phyloP scores from a whole-genome alignment of 768 basidiomycete species.

The Pleurotus giganteus region DNA sequence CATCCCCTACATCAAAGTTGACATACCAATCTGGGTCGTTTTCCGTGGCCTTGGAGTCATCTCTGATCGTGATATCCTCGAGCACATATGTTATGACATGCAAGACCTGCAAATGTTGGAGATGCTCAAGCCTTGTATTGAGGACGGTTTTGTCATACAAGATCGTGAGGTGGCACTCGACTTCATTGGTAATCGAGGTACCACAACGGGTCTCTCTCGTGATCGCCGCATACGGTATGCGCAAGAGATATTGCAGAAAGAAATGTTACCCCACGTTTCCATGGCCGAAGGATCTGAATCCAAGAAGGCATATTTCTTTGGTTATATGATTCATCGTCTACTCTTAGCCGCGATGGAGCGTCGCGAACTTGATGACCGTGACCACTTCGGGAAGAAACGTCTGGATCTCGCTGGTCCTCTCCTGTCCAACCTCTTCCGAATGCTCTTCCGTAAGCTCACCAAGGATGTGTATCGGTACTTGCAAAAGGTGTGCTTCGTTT shows the following conservation, averaged over 20 bases:
- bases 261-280: conserved; percentile 96
- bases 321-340: conserved; percentile 98
- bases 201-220: conserved; percentile 86
- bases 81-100: conserved; percentile 98
- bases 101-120: conserved; percentile 96
- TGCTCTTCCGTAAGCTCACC: conserved; percentile 95
- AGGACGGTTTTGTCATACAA: conserved; percentile 98
- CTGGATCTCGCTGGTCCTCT: conserved; percentile 95
- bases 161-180: conserved; percentile 96
- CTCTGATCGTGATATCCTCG: conserved; percentile 95
- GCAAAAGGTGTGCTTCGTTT: conserved; percentile 69
- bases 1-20: conserved; percentile 96
- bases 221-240: conserved; percentile 95
- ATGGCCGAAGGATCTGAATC: conserved; percentile 95
- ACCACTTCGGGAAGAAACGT: conserved; percentile 99
- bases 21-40: conserved; percentile 98
- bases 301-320: conserved; percentile 99
- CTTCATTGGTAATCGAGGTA: conserved; percentile 98
- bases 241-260: conserved; percentile 96
- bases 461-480: conserved; percentile 96
- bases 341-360: conserved; percentile 91
- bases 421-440: conserved; percentile 95
- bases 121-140: conserved; percentile 97
- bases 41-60: conserved; percentile 98
- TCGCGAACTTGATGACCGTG: conserved; percentile 96